Evolutionary conservation across 306 rosid genomes (phyloP).

Genomic region (Cicer cuneatum): DNA sequence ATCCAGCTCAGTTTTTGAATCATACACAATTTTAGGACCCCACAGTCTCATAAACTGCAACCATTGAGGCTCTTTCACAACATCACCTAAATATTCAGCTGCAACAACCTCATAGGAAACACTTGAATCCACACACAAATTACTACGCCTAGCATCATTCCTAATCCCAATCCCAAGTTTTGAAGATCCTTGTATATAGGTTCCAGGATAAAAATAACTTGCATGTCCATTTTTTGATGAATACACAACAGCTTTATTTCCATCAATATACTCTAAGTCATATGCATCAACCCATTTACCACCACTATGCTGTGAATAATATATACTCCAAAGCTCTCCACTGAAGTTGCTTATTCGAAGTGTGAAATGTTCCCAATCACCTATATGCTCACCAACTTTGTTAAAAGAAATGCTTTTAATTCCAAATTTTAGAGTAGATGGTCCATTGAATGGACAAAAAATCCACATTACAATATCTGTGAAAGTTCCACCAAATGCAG

Average conservation of each 20-base stretch:
- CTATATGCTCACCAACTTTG: conserved; percentile 74
- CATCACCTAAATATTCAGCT: conserved; percentile 55
- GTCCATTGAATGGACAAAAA: conserved; percentile 94
- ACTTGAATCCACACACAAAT: conserved; percentile 50
- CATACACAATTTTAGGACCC: conserved; percentile 56
- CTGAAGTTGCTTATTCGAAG: conserved; percentile 55
- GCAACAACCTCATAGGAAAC: conserved; percentile 45
- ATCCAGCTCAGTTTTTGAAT: conserved; percentile 54
- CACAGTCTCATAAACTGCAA: conserved; percentile 56
- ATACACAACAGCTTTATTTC: conserved; percentile 53
- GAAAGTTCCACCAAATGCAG: conserved; percentile 85
- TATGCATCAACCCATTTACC: conserved; percentile 54
- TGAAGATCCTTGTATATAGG: conserved; percentile 55
- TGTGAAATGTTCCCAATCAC: conserved; percentile 94
- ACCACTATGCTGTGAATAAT: conserved; percentile 58
- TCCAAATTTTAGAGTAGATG: conserved; percentile 80
- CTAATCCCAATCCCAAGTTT: conserved; percentile 54
- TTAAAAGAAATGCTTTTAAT: conserved; percentile 51
- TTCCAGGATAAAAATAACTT: conserved; percentile 50
- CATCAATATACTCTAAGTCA: conserved; percentile 49
- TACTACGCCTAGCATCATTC: conserved; percentile 46
- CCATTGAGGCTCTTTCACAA: conserved; percentile 53
- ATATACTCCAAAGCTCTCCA: conserved; percentile 55
- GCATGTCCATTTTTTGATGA: conserved; percentile 56
- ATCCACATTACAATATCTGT: conserved; percentile 94